These are phyloP conservation scores for Ustilago sp. DNA, from an alignment of 1,284 basidiomycete genomes.

Conservation along the genomic window DNA sequence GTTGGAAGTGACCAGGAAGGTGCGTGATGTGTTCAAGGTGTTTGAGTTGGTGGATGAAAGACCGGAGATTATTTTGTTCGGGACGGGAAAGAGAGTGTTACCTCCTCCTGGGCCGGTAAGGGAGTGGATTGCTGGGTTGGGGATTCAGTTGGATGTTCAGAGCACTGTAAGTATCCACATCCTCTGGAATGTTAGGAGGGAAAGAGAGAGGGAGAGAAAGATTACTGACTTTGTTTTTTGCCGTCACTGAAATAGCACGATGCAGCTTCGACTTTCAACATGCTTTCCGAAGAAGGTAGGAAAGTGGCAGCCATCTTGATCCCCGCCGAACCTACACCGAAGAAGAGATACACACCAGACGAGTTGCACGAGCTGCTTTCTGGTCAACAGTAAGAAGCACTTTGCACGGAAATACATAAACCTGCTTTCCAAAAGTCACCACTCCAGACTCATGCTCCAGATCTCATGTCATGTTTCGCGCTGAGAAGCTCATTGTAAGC, in stretches of 20 bases:
- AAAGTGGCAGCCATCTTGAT: constrained; percentile 89
- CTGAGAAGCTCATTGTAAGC: too few species aligned
- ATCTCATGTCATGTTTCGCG: too few species aligned
- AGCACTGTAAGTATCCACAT: constrained; percentile 78
- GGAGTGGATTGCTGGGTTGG: constrained; percentile 79
- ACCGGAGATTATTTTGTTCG: constrained; percentile 87
- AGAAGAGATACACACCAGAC: constrained; percentile 26
- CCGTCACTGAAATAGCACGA: constrained; percentile 74
- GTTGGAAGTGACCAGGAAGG: constrained; percentile 24
- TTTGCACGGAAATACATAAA: not conserved
- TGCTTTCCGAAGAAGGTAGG: constrained; percentile 90
- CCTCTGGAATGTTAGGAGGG: too few species aligned
- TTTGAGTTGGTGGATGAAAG: constrained; percentile 54
- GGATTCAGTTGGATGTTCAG: constrained; percentile 93
- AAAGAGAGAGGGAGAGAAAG: not conserved
- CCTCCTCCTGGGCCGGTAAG: constrained; percentile 80
- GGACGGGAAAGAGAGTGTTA: constrained; percentile 81
- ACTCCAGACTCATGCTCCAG: too few species aligned
- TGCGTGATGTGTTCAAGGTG: constrained; percentile 42
- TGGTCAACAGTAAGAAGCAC: constrained; percentile 10
- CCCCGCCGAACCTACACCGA: constrained; percentile 70
- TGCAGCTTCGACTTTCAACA: constrained; percentile 92
- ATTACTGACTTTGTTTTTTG: not conserved
- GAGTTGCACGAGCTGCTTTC: constrained; percentile 26
- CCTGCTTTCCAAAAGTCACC: too few species aligned